Conservation (phyloP, 225 moss, liverwort and hornwort genomes). For the Polytrichum commune region DNA sequence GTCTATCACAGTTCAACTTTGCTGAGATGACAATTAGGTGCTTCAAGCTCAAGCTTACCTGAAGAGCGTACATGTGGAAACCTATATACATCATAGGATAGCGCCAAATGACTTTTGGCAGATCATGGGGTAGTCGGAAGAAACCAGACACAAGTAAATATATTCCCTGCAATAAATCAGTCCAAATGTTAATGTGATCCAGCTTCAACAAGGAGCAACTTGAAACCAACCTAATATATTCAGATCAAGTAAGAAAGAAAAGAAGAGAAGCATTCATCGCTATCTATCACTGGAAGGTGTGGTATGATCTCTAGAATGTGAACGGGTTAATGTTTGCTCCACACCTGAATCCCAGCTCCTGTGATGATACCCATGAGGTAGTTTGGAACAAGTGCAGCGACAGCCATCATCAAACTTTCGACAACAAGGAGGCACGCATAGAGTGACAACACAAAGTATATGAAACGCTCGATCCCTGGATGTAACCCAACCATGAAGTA, state of each 20-base stretch:
- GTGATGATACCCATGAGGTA: slow-evolving; percentile 54
- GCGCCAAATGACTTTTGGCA: slow-evolving; percentile 52
- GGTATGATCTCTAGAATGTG: background rate
- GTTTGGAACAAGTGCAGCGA: slow-evolving; percentile 44
- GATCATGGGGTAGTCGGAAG: slow-evolving; percentile 39
- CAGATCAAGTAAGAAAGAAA: too few relatives aligned
- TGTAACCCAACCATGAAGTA: slow-evolving; percentile 51
- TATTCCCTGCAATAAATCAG: slow-evolving; percentile 27
- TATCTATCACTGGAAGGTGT: background rate
- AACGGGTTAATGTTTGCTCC: background rate
- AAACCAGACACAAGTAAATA: slow-evolving; percentile 46
- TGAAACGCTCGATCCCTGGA: slow-evolving; percentile 41
- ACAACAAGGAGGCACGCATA: slow-evolving; percentile 39
- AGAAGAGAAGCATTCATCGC: too few relatives aligned
- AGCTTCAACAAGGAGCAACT: background rate
- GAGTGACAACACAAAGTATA: slow-evolving; percentile 48
- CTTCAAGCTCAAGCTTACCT: slow-evolving; percentile 18
- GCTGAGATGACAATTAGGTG: too few relatives aligned
- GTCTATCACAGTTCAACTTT: too few relatives aligned
- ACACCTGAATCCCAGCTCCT: slow-evolving; percentile 55
- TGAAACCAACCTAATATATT: too few relatives aligned
- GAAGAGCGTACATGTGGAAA: slow-evolving; percentile 44
- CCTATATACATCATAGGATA: slow-evolving; percentile 38
- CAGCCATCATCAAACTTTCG: slow-evolving; percentile 62
- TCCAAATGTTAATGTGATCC: background rate